Conservation (phyloP, 768 basidiomycete genomes). For the Leucogyrophana mollusca region DNA sequence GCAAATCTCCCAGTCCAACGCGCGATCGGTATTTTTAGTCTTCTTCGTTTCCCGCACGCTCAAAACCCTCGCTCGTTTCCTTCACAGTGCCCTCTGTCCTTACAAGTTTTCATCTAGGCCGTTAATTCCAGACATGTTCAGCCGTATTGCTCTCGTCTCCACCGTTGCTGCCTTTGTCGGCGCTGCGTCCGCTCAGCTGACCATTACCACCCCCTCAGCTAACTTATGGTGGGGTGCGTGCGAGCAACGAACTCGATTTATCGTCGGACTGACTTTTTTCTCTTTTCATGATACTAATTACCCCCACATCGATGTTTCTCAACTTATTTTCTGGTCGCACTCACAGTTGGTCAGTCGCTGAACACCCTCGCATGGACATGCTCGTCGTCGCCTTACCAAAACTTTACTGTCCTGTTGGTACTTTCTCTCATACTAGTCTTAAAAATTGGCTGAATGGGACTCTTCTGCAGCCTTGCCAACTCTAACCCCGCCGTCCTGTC, state of each 20-base stretch:
- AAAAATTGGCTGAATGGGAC: constrained; percentile 9
- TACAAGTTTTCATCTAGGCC: constrained; percentile 1
- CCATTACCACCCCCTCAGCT: constrained; percentile 44
- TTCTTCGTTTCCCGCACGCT: constrained; percentile 8
- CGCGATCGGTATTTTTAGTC: constrained; percentile 6
- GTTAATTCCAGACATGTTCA: constrained; percentile 27
- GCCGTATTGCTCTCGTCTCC: constrained; percentile 29
- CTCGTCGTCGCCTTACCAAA: constrained; percentile 31
- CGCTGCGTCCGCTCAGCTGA: constrained; percentile 40
- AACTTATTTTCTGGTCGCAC: background rate
- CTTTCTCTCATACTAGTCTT: constrained; percentile 5
- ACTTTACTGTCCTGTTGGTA: constrained; percentile 57
- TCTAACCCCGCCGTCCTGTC: constrained; percentile 37
- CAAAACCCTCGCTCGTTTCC: constrained; percentile 22
- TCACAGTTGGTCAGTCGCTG: constrained; percentile 49
- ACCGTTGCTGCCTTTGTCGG: constrained; percentile 38
- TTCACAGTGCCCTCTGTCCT: constrained; percentile 13
- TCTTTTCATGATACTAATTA: background rate
- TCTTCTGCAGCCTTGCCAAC: constrained; percentile 41
- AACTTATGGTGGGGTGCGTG: constrained; percentile 63
- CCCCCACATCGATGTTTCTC: background rate
- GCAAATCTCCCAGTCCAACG: constrained; percentile 2
- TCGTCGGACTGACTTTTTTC: background rate
- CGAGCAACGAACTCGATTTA: background rate
- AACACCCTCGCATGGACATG: constrained; percentile 67